Evolutionary conservation across 108 stramenopile species (phyloP), one percentile per base, ranked within the genome.

Genomic region (Cyclotella choctawhatcheeana): DNA sequence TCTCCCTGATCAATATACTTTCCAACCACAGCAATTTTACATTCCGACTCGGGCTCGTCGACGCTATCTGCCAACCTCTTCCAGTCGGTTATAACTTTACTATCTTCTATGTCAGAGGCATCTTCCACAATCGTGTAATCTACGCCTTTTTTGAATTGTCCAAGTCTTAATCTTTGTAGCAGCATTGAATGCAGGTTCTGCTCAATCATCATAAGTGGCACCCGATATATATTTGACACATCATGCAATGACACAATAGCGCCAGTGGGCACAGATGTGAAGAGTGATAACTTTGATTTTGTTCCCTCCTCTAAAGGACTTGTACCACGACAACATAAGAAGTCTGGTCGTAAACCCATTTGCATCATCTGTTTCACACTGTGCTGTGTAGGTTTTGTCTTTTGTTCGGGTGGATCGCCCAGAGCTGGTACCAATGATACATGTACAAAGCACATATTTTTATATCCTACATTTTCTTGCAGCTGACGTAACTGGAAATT

Each of bases 141-240:
- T 0, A 85, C 73, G 10, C 84, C 76, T 60, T 73, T 74, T 16
- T 68, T 63, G 29, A 63, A 72, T 0, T 63, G 58, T 1, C 48
- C 61, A 51, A 82, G 45, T 35, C 79, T 55, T 44, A 80, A 66
- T 37, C 77, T 47, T 25, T 82, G 72, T 12, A 73, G 37, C 50
- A 86, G 21, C 75, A 81, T 83, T 0, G 69, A 60, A 70, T 80
- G 82, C 22, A 85, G 44, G 60, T 82, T 83, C 73, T 93, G 93
- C 69, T 92, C 81, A 18, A 81, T 85, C 73, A 95, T 86, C 65
- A 92, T 85, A 52, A 93, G 71, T 26, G 92, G 92, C 10, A 95
- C 94, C 50, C 91, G 92, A 63, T 95, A 95, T 45, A 95, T 95
- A 82, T 95, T 95, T 27, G 83, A 69, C 21, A 93, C 92, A 52